These are phyloP conservation scores for Solanum gracilifrons DNA, from an alignment of 257 asterid genomes.

Conservation along the genomic window DNA sequence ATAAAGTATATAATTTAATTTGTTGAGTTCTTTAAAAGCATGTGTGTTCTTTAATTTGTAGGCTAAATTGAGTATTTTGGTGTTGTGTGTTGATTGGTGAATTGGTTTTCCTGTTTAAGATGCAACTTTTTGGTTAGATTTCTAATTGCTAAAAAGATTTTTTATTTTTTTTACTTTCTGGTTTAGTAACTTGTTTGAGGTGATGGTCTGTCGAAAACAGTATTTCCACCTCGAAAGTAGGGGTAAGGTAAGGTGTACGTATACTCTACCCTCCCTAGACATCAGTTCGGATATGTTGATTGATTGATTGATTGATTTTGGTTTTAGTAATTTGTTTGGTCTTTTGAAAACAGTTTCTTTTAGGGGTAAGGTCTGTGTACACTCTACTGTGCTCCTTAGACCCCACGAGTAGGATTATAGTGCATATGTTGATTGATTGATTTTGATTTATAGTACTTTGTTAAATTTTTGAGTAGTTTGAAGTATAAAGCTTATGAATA, in stretches of 20 bases:
- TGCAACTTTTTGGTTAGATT: not conserved
- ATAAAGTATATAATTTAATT: not conserved
- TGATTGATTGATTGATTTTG: not conserved
- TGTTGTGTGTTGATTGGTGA: not conserved
- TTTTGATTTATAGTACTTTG: not conserved
- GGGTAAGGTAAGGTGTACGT: not conserved
- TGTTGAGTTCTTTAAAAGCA: not conserved
- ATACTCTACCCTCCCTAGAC: not conserved
- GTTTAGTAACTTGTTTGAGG: not conserved
- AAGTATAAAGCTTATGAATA: not conserved
- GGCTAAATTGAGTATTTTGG: not conserved
- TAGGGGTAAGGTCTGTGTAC: not conserved
- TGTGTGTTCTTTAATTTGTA: not conserved
- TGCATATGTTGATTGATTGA: not conserved
- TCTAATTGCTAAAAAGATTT: not conserved
- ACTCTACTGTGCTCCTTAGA: not conserved
- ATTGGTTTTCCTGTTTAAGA: not conserved
- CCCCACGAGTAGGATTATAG: not conserved
- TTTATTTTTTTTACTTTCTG: not conserved
- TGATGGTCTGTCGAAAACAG: not conserved
- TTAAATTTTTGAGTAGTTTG: not conserved
- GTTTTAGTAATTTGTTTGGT: not conserved
- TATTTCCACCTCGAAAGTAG: not conserved
- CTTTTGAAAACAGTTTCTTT: not conserved
- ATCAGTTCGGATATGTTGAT: not conserved